Base-by-base conservation (phyloP, 164 flowering plant genomes). In the Taxillus chinensis region DNA sequence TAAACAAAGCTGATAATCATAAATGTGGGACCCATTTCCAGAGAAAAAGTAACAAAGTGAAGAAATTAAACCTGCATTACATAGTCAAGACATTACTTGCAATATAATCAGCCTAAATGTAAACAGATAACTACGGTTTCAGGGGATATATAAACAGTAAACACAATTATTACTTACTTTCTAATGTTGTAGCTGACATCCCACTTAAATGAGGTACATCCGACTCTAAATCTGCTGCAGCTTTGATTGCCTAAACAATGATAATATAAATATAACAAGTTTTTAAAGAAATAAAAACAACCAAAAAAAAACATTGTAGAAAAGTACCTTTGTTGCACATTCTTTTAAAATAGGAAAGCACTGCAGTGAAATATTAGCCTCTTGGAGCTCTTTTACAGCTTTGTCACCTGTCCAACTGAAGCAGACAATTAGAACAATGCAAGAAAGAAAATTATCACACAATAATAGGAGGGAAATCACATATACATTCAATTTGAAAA, bases 361-460 rank as follows among this genome's bases (percentile, higher is more conserved):
- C 52, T 82, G 82, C 62, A 68, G 79, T 42, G 96, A 76, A 61
- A 90, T 75, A 66, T 78, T 84, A 62, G 86, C 90, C 71, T 83
- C 95, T 72, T 84, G 74, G 42, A 93, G 92, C 76, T 90, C 97
- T 63, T 65, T 79, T 68, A 79, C 68, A 70, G 98, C 98, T 60
- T 83, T 82, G 45, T 88, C 84, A 55, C 98, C 98, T 57, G 89
- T 85, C 98, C 98, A 93, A 74, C 98, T 92, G 63, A 48, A 68
- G 65, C 16, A 65, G 37, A 66, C 9, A 46, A 61, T 51, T 14
- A 51, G 10, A 9, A 43, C 10, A 43, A 6, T 43, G 7, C 7
- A 5, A 51, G 54, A 60, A 40, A 7, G 12, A 48, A 11, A 14
- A 48, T 48, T 48, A 48, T 11, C 13, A 5, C 6, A 52, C 10